These are phyloP conservation scores for Phaeotremella skinneri DNA, from an alignment of 768 basidiomycete genomes.

Conservation along the genomic window DNA sequence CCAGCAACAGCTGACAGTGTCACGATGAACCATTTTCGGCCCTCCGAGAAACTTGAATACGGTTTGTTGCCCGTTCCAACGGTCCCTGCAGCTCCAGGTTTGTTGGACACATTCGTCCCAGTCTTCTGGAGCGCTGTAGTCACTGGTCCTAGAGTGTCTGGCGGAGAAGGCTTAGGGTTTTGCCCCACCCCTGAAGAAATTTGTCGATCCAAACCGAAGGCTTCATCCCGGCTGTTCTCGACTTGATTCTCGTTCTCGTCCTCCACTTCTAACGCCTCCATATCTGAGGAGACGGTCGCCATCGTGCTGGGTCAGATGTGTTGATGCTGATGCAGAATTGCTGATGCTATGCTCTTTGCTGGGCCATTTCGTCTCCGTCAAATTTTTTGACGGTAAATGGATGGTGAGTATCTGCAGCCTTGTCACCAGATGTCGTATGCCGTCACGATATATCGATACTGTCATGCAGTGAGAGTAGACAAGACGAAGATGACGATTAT, in stretches of 20 bases:
- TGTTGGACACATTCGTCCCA: neutral
- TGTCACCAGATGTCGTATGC: too few relatives aligned
- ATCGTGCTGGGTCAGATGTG: neutral
- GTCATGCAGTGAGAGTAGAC: too few relatives aligned
- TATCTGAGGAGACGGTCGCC: neutral
- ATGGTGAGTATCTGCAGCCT: too few relatives aligned
- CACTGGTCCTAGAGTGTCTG: neutral
- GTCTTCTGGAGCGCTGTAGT: neutral
- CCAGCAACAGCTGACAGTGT: constrained; percentile 34
- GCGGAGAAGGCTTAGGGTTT: too few relatives aligned
- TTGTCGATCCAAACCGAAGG: too few relatives aligned
- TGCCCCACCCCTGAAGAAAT: too few relatives aligned
- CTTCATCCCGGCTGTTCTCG: too few relatives aligned
- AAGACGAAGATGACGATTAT: too few relatives aligned
- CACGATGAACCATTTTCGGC: constrained; percentile 33
- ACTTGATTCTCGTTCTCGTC: neutral
- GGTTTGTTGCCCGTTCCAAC: constrained; percentile 9
- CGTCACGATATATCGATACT: too few relatives aligned
- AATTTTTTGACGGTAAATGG: too few relatives aligned
- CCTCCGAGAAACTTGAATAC: constrained; percentile 25
- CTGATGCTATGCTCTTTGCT: neutral
- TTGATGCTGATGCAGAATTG: neutral
- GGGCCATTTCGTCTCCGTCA: neutral
- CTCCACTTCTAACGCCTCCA: neutral
- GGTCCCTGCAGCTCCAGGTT: neutral